Percentiles rank a stretch among this genome's conserved stretches.
Conservation (phyloP, 2,329 filamentous ascomycete species). For the Colletotrichum sansevieriae region DNA sequence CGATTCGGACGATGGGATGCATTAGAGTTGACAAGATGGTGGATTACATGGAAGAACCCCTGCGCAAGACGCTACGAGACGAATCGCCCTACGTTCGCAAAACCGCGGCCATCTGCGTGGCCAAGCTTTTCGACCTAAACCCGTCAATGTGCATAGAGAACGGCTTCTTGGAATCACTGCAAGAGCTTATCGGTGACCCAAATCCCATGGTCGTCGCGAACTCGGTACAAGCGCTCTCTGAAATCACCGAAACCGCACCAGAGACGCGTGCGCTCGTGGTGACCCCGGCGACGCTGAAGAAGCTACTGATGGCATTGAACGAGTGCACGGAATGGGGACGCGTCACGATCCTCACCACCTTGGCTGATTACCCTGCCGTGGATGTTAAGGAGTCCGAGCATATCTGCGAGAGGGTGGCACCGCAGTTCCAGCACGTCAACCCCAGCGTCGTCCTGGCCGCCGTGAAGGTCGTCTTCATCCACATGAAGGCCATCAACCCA, state of each 20-base stretch:
- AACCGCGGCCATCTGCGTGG: constrained; percentile 96
- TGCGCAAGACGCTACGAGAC: constrained; percentile 95
- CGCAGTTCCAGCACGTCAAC: constrained; percentile 98
- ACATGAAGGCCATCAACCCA: constrained; percentile 87
- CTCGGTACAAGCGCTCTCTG: constrained; percentile 91
- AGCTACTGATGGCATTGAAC: constrained; percentile 94
- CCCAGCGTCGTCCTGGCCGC: constrained; percentile 97
- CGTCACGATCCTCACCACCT: constrained; percentile 89
- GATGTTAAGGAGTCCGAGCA: constrained; percentile 97
- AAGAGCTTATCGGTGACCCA: constrained; percentile 96
- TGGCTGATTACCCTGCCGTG: constrained; percentile 88
- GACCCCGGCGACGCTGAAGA: constrained; percentile 87
- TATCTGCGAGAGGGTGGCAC: constrained; percentile 95
- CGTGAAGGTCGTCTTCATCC: constrained; percentile 96
- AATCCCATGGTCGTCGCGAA: constrained; percentile 99
- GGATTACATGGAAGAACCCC: constrained; percentile 98
- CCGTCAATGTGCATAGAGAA: constrained; percentile 95
- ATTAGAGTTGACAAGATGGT: constrained; percentile 99
- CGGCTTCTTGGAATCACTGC: constrained; percentile 91
- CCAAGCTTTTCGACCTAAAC: constrained; percentile 97
- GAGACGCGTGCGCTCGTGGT: constrained; percentile 90
- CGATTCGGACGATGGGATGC: constrained; percentile 98
- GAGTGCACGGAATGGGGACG: constrained; percentile 99
- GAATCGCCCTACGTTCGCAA: constrained; percentile 99
- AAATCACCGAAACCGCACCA: constrained; percentile 90